Conservation (phyloP, 1,139 yeast genomes). For the Arxiozyma slooffiae region DNA sequence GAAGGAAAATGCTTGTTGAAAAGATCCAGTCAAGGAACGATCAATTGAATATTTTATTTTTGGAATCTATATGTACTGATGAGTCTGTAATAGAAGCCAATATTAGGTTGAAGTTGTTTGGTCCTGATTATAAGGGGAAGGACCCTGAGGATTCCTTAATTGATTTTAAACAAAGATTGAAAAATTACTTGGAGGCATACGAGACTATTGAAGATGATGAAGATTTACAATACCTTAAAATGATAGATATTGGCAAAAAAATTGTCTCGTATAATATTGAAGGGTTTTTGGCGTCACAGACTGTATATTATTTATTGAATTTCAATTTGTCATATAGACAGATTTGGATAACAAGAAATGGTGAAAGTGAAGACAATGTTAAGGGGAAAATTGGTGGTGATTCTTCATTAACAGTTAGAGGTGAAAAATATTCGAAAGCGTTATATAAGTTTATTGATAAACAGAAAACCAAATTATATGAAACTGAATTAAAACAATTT, state of each 20-base stretch:
- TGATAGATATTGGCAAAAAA: conserved; percentile 92
- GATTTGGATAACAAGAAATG: conserved; percentile 93
- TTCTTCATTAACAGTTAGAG: conserved; percentile 69
- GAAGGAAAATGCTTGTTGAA: conserved; percentile 61
- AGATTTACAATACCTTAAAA: conserved; percentile 77
- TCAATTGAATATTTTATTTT: conserved; percentile 67
- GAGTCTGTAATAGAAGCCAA: conserved; percentile 71
- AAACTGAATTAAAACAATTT: conserved; percentile 12
- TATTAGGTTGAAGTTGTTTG: conserved; percentile 73
- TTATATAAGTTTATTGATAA: conserved; percentile 62
- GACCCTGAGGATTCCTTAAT: conserved; percentile 69
- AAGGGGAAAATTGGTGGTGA: conserved; percentile 87
- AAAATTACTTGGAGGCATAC: conserved; percentile 80
- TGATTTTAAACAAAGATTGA: conserved; percentile 75
- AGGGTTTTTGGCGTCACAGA: conserved; percentile 88
- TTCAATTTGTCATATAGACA: conserved; percentile 85
- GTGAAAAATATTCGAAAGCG: conserved; percentile 61
- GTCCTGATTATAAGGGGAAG: conserved; percentile 86
- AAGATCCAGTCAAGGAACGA: conserved; percentile 57
- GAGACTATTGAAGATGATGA: conserved; percentile 79
- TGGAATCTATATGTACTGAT: conserved; percentile 84
- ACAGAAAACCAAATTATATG: conserved; percentile 63
- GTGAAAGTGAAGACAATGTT: conserved; percentile 80
- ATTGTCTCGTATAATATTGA: conserved; percentile 85
- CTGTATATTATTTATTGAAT: conserved; percentile 79